Evolutionary conservation across 805 yeast species (phyloP).

Genomic region (baker's yeast (Saccharomyces cerevisiae)): DNA sequence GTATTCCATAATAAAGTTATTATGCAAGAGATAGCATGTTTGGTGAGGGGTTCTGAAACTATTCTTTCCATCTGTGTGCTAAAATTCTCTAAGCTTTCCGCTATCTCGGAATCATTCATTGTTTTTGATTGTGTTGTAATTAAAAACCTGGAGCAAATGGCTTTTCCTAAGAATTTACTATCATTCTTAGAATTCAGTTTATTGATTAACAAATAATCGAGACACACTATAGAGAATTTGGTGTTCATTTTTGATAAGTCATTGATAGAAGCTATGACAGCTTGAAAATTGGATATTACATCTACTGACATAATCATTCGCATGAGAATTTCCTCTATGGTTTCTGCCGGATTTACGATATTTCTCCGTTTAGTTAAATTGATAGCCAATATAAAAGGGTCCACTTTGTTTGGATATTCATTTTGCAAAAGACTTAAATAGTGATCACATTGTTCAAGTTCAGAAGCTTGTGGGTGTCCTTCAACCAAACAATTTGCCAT

Average conservation of each 20-base stretch:
- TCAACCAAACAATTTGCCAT: constrained; percentile 25
- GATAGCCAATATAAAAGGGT: constrained; percentile 27
- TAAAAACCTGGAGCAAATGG: constrained; percentile 23
- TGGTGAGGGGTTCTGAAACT: constrained; percentile 21
- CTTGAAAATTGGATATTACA: constrained; percentile 15
- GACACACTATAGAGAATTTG: constrained; percentile 25
- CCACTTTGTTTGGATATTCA: constrained; percentile 24
- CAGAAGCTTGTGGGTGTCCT: constrained; percentile 4
- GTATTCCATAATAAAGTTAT: constrained; percentile 35
- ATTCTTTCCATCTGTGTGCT: constrained; percentile 25
- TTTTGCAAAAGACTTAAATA: constrained; percentile 21
- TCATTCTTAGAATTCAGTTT: constrained; percentile 23
- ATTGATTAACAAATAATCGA: constrained; percentile 31
- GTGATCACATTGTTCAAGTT: constrained; percentile 4
- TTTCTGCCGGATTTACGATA: constrained; percentile 2
- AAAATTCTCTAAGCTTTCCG: constrained; percentile 16
- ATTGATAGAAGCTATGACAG: constrained; percentile 22
- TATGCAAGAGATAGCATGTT: constrained; percentile 26
- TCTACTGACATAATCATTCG: constrained; percentile 31
- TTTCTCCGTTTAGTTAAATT: constrained; percentile 15
- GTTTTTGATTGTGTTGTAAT: constrained; percentile 21
- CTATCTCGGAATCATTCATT: constrained; percentile 15
- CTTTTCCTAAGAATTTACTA: constrained; percentile 22
- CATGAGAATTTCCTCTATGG: constrained; percentile 30
- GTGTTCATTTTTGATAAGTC: constrained; percentile 23